Conservation (phyloP, 2,329 filamentous ascomycete genomes). For the Talaromyces sp. region DNA sequence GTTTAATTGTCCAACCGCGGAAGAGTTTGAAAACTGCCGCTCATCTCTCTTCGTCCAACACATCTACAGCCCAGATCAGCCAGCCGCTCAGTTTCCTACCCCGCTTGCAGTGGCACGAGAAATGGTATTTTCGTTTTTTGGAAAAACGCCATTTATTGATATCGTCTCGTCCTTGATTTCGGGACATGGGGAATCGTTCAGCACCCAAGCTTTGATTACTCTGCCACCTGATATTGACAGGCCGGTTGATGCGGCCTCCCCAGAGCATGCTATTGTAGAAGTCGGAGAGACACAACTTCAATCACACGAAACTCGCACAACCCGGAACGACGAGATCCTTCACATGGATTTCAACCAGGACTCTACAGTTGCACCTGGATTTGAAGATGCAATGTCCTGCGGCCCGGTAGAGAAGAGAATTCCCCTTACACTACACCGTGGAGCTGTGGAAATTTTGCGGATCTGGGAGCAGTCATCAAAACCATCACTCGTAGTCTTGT, state of each 20-base stretch:
- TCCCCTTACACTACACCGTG: too few species aligned
- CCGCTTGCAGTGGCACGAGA: background rate
- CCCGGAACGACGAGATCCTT: too few species aligned
- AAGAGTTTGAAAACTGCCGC: background rate
- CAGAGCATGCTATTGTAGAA: background rate
- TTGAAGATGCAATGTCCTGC: too few species aligned
- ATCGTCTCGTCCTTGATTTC: background rate
- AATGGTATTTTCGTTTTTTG: background rate
- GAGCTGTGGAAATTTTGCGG: too few species aligned
- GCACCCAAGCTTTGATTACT: background rate
- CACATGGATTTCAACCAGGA: too few species aligned
- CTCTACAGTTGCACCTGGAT: too few species aligned
- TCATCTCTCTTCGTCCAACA: background rate
- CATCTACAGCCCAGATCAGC: background rate
- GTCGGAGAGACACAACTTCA: background rate
- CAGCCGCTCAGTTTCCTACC: background rate
- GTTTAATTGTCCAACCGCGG: background rate
- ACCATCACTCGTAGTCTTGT: too few species aligned
- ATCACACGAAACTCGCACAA: background rate
- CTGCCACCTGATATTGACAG: background rate
- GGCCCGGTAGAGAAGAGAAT: too few species aligned
- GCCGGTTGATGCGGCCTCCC: background rate
- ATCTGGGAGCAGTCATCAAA: too few species aligned
- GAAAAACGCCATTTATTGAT: background rate
- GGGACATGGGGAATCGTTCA: background rate